These are phyloP conservation scores for Silene latifolia DNA, from an alignment of 148 eudicot species.

Conservation along the genomic window DNA sequence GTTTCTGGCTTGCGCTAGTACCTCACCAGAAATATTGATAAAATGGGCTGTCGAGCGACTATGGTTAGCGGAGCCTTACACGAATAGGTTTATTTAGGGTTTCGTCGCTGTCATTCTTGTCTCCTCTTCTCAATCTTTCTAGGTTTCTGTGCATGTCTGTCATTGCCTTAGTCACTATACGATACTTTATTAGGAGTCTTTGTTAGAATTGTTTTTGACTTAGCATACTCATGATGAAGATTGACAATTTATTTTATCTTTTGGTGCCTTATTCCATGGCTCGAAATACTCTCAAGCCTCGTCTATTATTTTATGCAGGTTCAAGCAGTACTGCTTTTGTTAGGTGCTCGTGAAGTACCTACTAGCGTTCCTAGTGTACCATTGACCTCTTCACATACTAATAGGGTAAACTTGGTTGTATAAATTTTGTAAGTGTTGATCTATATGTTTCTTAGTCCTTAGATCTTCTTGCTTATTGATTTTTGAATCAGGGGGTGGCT, in stretches of 20 bases:
- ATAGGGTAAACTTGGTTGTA: conserved; percentile 36
- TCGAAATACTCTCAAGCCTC: neutral
- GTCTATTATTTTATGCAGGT: conserved; percentile 43
- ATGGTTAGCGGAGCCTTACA: too few relatives aligned
- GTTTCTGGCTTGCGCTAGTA: neutral
- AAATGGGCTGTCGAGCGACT: neutral
- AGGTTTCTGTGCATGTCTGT: neutral
- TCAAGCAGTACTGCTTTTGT: conserved; percentile 72
- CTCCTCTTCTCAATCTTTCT: neutral
- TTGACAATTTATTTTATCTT: neutral
- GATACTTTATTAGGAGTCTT: neutral
- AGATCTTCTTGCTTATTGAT: neutral
- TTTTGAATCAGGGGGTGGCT: conserved; percentile 41
- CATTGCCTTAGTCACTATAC: neutral
- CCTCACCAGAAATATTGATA: neutral
- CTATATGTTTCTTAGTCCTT: conserved; percentile 7
- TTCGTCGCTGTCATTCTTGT: neutral
- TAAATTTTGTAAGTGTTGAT: conserved; percentile 2
- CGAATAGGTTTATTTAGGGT: neutral
- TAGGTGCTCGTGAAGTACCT: conserved; percentile 73
- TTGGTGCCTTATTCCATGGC: too few relatives aligned
- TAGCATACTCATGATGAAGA: neutral
- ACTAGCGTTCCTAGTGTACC: conserved; percentile 52
- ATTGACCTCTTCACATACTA: conserved; percentile 32
- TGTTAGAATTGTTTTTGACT: neutral